A percentile compares a stretch with the other conserved stretches of the same genome.
phyloP scores from a whole-genome alignment of 2,329 filamentous ascomycete species.

The Albophoma yamanashiensis region DNA sequence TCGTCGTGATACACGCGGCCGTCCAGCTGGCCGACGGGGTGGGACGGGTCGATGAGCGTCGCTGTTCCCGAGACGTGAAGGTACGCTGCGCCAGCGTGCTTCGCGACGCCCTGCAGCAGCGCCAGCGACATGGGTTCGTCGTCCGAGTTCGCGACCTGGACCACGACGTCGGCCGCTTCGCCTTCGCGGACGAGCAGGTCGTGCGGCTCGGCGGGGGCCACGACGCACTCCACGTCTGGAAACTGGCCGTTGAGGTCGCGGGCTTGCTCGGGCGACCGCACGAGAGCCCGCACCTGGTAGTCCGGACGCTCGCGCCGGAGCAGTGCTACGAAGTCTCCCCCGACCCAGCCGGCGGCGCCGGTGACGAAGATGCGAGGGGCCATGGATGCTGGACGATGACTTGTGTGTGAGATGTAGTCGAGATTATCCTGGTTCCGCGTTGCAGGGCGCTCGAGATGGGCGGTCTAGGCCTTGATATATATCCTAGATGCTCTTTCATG shows the following conservation, averaged over 20 bases:
- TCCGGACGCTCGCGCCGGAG: not conserved
- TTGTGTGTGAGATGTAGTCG: not conserved
- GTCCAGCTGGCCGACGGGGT: not conserved
- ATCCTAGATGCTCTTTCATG: not conserved
- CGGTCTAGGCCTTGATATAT: not conserved
- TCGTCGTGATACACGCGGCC: not conserved
- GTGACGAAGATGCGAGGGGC: not conserved
- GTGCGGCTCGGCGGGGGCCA: not conserved
- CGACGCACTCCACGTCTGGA: not conserved
- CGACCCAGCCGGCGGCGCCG: not conserved
- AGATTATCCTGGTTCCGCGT: no score
- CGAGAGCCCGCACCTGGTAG: not conserved
- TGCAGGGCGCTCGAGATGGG: no score
- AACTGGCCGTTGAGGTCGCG: not conserved
- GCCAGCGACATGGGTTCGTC: not conserved
- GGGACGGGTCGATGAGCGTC: not conserved
- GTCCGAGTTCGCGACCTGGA: not conserved
- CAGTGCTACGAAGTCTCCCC: not conserved
- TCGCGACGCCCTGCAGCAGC: not conserved
- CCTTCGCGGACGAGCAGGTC: not conserved
- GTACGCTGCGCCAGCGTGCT: not conserved
- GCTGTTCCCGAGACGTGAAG: not conserved
- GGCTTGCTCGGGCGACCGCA: not conserved
- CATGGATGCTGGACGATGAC: not conserved
- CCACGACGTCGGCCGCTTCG: not conserved